Percentiles rank a stretch among this genome's conserved stretches.
These are phyloP conservation scores for Phenoliferia sp. DNA, from an alignment of 1,284 basidiomycete species.

Conservation along the genomic window DNA sequence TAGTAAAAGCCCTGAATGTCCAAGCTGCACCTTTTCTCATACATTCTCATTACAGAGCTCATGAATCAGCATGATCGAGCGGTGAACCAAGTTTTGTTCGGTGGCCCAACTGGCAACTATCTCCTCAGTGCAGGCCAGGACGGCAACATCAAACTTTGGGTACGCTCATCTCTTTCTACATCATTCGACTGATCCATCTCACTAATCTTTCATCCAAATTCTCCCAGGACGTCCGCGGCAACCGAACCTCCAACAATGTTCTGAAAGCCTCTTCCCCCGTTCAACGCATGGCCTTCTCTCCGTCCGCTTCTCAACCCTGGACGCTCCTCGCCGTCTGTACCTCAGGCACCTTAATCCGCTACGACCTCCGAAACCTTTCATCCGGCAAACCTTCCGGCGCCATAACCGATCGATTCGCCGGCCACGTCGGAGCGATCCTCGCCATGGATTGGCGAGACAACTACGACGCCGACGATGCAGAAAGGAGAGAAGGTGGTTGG, in stretches of 20 bases:
- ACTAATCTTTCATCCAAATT: fast-evolving
- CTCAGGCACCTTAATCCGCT: conserved; percentile 32
- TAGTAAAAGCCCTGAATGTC: not conserved
- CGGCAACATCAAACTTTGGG: conserved; percentile 33
- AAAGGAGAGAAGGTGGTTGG: conserved; percentile 30
- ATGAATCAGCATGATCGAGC: conserved; percentile 31
- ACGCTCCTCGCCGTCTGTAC: conserved; percentile 30
- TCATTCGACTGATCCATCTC: not conserved
- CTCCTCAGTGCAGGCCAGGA: conserved; percentile 32
- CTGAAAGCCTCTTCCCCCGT: conserved; percentile 32
- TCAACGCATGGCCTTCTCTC: conserved; percentile 30
- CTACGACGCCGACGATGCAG: conserved; percentile 5
- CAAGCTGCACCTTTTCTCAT: not conserved
- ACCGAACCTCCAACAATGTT: conserved; percentile 12
- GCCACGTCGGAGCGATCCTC: conserved; percentile 26
- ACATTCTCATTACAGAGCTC: conserved; percentile 12
- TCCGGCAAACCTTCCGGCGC: conserved; percentile 16
- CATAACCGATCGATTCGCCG: conserved; percentile 28
- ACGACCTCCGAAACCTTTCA: conserved; percentile 28
- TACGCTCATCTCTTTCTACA: not conserved
- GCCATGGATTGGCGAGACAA: conserved; percentile 32
- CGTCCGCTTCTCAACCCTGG: conserved; percentile 28
- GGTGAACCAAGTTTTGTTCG: conserved; percentile 30
- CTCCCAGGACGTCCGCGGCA: conserved; percentile 26
- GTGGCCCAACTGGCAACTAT: conserved; percentile 27